phyloP scores from a whole-genome alignment of 2,329 filamentous ascomycete species.

The Ophiostoma piceae region DNA sequence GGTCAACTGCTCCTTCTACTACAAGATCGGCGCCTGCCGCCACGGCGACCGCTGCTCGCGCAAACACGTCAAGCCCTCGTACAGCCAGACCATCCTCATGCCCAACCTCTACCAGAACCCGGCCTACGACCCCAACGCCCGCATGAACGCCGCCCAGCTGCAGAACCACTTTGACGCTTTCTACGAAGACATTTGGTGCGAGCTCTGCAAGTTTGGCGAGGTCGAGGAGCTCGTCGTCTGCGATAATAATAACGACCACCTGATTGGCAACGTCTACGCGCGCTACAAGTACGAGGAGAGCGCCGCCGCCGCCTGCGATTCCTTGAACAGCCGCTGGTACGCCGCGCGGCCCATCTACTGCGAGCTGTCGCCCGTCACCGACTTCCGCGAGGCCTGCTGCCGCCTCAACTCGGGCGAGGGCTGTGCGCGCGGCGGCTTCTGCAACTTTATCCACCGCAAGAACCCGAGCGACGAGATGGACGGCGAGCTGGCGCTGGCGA shows the following conservation, averaged over 20 bases:
- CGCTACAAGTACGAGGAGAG: constrained; percentile 99
- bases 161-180: constrained; percentile 99
- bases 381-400: constrained; percentile 97
- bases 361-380: constrained; percentile 92
- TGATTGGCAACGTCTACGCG: constrained; percentile 98
- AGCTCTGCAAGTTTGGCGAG: constrained; percentile 98
- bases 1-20: constrained; percentile 99
- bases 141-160: constrained; percentile 92
- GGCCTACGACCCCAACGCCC: constrained; percentile 91
- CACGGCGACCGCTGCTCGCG: constrained; percentile 97
- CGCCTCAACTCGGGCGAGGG: constrained; percentile 90
- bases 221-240: constrained; percentile 97
- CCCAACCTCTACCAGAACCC: constrained; percentile 99
- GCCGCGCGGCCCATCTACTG: constrained; percentile 96
- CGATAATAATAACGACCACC: constrained; percentile 99
- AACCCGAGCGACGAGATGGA: constrained; percentile 87
- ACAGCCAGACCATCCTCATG: constrained; percentile 94
- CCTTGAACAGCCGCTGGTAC: constrained; percentile 93
- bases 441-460: constrained; percentile 99
- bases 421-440: constrained; percentile 93
- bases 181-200: constrained; percentile 99
- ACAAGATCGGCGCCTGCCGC: constrained; percentile 98
- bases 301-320: constrained; percentile 88
- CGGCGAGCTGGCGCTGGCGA: constrained; percentile 75
- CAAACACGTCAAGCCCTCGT: constrained; percentile 98